A percentile compares a stretch with the other conserved stretches of the same genome.
phyloP scores from a whole-genome alignment of 345 rosid species.

The Brassica incana region DNA sequence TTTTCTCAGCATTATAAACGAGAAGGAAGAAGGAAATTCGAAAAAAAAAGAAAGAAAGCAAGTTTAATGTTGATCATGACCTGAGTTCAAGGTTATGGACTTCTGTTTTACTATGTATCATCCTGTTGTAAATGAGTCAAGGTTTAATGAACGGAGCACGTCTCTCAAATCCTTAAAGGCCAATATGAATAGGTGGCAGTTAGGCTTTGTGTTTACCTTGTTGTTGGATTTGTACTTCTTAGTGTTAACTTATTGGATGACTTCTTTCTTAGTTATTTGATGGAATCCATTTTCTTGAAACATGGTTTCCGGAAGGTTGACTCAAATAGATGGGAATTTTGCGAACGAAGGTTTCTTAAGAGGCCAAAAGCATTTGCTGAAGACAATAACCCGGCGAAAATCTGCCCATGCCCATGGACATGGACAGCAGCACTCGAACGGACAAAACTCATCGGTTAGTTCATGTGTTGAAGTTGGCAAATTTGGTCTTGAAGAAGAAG shows the following conservation, averaged over 20 bases:
- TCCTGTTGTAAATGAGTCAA: conserved; percentile 1
- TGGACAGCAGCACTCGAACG: conserved; percentile 64
- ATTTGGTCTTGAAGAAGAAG: conserved; percentile 96
- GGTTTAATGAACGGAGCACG: too few relatives aligned
- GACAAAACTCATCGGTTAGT: conserved; percentile 67
- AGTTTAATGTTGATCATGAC: conserved; percentile 45
- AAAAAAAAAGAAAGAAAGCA: conserved; percentile 35
- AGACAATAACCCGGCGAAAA: conserved; percentile 76
- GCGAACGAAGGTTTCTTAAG: conserved; percentile 55
- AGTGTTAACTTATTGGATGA: background rate
- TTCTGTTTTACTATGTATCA: background rate
- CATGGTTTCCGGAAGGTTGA: conserved; percentile 92
- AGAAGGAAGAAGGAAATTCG: conserved; percentile 42
- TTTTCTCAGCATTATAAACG: conserved; percentile 54
- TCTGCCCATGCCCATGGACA: conserved; percentile 52
- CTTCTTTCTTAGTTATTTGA: conserved; percentile 4
- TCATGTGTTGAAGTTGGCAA: conserved; percentile 98
- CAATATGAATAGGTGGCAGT: background rate
- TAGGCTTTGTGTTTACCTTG: background rate
- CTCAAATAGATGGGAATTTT: background rate
- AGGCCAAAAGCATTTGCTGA: conserved; percentile 89
- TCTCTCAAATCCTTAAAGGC: too few relatives aligned
- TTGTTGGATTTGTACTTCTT: conserved; percentile 7
- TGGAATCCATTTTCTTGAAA: conserved; percentile 19
- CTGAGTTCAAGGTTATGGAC: conserved; percentile 40